Percentiles rank a stretch among this genome's conserved stretches.
Evolutionary conservation across 108 stramenopile species (phyloP).

Genomic region (Epithemia pelagica): DNA sequence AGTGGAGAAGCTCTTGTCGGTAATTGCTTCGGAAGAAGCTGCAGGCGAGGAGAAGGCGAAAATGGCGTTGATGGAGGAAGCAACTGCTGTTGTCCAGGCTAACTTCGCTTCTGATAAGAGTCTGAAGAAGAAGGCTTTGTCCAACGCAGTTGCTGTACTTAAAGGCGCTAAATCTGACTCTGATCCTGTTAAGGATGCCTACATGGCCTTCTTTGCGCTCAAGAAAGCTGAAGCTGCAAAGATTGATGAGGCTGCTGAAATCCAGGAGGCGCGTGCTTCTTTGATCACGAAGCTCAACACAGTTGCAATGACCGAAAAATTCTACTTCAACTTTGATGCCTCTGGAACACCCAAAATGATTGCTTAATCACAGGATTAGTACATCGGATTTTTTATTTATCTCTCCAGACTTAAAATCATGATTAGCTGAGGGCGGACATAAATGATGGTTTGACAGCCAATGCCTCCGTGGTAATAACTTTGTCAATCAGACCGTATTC

Average conservation of each 20-base stretch:
- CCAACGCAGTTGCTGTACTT: constrained; percentile 59
- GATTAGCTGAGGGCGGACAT: constrained; percentile 22
- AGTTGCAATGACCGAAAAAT: constrained; percentile 63
- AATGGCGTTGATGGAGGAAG: constrained; percentile 71
- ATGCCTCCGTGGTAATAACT: constrained; percentile 67
- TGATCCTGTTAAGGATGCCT: constrained; percentile 70
- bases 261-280: constrained; percentile 45
- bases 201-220: constrained; percentile 66
- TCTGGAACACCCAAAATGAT: constrained; percentile 64
- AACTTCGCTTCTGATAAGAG: constrained; percentile 51
- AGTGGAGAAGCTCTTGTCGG: constrained; percentile 59
- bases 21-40: constrained; percentile 70
- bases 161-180: constrained; percentile 36
- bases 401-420: too few species aligned
- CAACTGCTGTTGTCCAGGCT: constrained; percentile 63
- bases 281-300: constrained; percentile 73
- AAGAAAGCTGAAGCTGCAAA: constrained; percentile 57
- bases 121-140: constrained; percentile 69
- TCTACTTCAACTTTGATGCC: constrained; percentile 72
- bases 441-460: constrained; percentile 72
- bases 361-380: constrained; percentile 23
- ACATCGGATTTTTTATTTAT: not conserved
- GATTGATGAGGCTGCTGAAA: constrained; percentile 55
- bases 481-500: constrained; percentile 95
- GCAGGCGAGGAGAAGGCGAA: constrained; percentile 72